phyloP scores from a whole-genome alignment of 352 stramenopile species.

The Globisporangium sylvaticum region DNA sequence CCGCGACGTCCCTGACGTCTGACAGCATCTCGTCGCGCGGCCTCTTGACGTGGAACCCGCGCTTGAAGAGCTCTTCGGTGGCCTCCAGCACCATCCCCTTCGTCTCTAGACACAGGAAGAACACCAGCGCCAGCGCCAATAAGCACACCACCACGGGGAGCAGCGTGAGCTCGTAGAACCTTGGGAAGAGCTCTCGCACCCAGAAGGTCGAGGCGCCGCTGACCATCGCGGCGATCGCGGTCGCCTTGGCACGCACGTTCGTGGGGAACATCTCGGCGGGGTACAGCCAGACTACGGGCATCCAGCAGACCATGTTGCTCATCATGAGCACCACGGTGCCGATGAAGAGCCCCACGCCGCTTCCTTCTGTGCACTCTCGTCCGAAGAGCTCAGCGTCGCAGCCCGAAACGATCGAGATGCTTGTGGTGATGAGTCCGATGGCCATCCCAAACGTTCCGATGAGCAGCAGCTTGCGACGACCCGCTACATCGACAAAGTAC shows the following conservation, averaged over 20 bases:
- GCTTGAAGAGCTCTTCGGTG: slow-evolving; percentile 48
- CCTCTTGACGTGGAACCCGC: slow-evolving; percentile 27
- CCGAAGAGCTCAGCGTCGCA: slow-evolving; percentile 31
- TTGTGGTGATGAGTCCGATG: slow-evolving; percentile 30
- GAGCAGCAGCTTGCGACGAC: slow-evolving; percentile 35
- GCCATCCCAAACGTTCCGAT: slow-evolving; percentile 40
- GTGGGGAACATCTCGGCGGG: slow-evolving; percentile 52
- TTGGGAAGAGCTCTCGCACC: slow-evolving; percentile 14
- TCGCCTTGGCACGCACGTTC: slow-evolving; percentile 40
- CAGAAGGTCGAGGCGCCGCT: slow-evolving; percentile 21
- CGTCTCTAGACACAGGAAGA: slow-evolving; percentile 48
- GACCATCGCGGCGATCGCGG: slow-evolving; percentile 33
- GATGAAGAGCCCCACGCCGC: slow-evolving; percentile 35
- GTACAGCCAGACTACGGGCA: slow-evolving; percentile 49
- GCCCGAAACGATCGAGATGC: slow-evolving; percentile 31
- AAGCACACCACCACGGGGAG: slow-evolving; percentile 1
- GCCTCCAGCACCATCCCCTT: slow-evolving; percentile 49
- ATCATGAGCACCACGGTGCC: slow-evolving; percentile 33
- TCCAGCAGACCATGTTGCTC: slow-evolving; percentile 44
- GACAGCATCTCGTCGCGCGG: slow-evolving; percentile 10
- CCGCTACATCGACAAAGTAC: slow-evolving; percentile 30
- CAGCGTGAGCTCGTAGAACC: slow-evolving; percentile 3
- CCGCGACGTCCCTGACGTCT: neutral
- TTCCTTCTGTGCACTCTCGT: slow-evolving; percentile 21
- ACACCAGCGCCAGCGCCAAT: slow-evolving; percentile 38